Base-by-base conservation (phyloP, 371 early-diverging fungal genomes). In the Actinomortierella wolfii region DNA sequence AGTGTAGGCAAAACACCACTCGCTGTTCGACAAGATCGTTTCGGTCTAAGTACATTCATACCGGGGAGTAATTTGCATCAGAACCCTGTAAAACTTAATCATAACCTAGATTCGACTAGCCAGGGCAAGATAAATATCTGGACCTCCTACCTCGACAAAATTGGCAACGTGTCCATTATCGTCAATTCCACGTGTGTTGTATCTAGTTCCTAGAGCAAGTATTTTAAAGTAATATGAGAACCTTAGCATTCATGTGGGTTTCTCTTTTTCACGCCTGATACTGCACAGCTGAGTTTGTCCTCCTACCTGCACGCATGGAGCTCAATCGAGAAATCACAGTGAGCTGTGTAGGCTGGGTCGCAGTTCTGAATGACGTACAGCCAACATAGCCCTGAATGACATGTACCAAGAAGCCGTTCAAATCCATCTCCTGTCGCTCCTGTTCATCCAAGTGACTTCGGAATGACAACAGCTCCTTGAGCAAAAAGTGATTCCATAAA, bases 141-240 rank as follows among this genome's bases (percentile, higher is more conserved):
- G 8, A 54, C 2, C 15, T 28, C 60, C 29, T 82, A 84, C 88
- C 87, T 99, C 99, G 3, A 99, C 99, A 79, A 93, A 97, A 78
- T 99, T 99, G 17, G 99, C 95, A 8, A 94, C 96, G 76, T 96
- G 84, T 20, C 99, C 99, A 62, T 91, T 89, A 63, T 97, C 96
- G 69, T 99, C 95, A 24, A 97, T 88, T 8, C 99, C 99, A 55
- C 99, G 86, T 0, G 97, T 89, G 70, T 93, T 91, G 75, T 92
- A 99, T 51, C 99, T 88, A 34, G 98, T 96, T 2, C 95, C 95
- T 78, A 63, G 20, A 17, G 26, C 11, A 26, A 56, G 24, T 14
- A 18, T 15, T 8, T 26, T 41, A 25, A 24, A 4, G 1, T 2
- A 1, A 34, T 66, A 28, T 25, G 61, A 26, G 42, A 15, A 26